Evolutionary conservation across 306 rosid genomes (phyloP).

Genomic region (Morella rubra): DNA sequence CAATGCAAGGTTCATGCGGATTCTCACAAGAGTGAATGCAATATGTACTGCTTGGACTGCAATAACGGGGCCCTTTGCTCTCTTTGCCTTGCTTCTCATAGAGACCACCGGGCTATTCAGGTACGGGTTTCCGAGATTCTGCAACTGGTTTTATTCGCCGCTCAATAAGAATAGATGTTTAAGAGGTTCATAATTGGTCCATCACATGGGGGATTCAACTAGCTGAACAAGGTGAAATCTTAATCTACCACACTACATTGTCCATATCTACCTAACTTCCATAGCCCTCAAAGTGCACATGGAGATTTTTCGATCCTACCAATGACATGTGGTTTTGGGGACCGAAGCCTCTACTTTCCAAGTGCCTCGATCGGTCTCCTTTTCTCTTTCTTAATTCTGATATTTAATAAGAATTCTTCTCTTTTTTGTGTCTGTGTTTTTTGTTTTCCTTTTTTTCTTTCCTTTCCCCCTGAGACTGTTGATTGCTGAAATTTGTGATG

Average conservation of each 20-base stretch:
- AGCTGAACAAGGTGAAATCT: not conserved
- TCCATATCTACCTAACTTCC: not conserved
- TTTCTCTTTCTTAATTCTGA: not conserved
- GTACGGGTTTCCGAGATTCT: constrained; percentile 19
- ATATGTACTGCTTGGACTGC: constrained; percentile 74
- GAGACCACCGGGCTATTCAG: constrained; percentile 59
- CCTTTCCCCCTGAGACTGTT: constrained; percentile 4
- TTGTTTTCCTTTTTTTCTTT: not conserved
- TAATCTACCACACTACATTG: constrained; percentile 7
- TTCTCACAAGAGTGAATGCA: constrained; percentile 71
- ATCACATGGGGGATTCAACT: not conserved
- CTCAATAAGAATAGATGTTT: not conserved
- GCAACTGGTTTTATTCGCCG: not conserved
- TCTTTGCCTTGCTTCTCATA: constrained; percentile 55
- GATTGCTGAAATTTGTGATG: constrained; percentile 25
- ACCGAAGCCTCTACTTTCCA: not conserved
- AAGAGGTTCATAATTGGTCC: not conserved
- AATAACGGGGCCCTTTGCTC: constrained; percentile 67
- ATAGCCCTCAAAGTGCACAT: not conserved
- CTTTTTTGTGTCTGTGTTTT: not conserved
- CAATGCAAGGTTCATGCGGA: constrained; percentile 61
- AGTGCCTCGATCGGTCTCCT: not conserved
- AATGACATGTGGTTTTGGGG: not conserved
- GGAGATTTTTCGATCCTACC: not conserved
- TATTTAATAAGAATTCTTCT: not conserved